Evolutionary conservation across 2,329 filamentous ascomycete genomes (phyloP), one percentile per base, ranked within the genome.

Genomic region (Davidsoniella australis): DNA sequence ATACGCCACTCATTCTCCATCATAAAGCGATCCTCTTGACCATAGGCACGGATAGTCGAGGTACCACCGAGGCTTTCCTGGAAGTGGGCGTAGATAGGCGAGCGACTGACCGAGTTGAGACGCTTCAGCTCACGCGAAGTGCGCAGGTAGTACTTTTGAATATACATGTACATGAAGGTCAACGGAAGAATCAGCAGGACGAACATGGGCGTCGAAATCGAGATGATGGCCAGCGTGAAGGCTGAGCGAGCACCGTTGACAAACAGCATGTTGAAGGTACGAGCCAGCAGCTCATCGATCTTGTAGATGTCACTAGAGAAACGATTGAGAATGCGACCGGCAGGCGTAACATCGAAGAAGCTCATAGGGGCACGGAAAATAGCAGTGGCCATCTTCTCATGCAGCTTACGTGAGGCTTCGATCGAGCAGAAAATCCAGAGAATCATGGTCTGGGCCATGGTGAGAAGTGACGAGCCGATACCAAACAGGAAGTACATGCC

Each of bases 381-480:
- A 16, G 91, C 87, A 58, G 83, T 91, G 41, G 89, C 89, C 91
- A 98, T 96, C 55, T 85, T 76, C 66, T 96, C 91, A 62, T 98
- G 91, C 50, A 98, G 73, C 67, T 96, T 98, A 54, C 91, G 78
- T 17, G 89, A 95, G 46, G 91, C 91, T 75, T 98, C 91, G 55
- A 98, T 98, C 4, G 91, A 96, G 67, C 93, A 98, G 68, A 98
- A 96, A 56, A 98, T 96, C 91, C 91, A 98, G 24, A 98, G 71
- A 55, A 98, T 87, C 57, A 98, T 68, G 5, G 89, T 96, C 65
- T 96, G 91, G 26, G 93, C 61, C 40, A 96, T 86, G 2, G 93
- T 89, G 55, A 98, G 70, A 41, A 76, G 72, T 39, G 91, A 82
- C 23, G 85, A 81, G 29, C 89, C 89, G 47, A 98, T 75, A 44